Percentiles rank a stretch among this genome's conserved stretches.
Conservation (phyloP, 129 eudicot species). For the Cynara cardunculus region DNA sequence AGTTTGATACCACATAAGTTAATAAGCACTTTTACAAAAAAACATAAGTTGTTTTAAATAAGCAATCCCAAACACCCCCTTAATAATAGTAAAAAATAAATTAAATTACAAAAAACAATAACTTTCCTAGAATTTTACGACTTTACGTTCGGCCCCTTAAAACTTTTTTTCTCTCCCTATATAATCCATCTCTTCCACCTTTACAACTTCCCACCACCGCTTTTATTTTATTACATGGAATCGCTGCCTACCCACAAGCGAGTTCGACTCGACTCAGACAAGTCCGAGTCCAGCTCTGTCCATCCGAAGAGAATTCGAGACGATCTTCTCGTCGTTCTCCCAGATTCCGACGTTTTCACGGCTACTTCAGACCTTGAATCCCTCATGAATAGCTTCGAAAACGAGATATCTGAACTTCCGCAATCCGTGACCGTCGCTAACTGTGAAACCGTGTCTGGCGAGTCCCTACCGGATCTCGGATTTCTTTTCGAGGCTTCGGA, state of each 20-base stretch:
- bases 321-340: conserved; percentile 31
- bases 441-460: conserved; percentile 21
- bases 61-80: no score
- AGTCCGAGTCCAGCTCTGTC: not conserved
- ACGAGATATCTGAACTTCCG: conserved; percentile 26
- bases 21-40: no score
- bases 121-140: not conserved
- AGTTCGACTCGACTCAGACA: conserved; percentile 12
- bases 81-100: no score
- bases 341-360: conserved; percentile 22
- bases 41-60: no score
- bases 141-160: conserved; percentile 14
- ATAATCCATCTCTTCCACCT: conserved; percentile 5
- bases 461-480: conserved; percentile 45
- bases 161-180: conserved; percentile 4
- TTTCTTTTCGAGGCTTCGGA: conserved; percentile 59
- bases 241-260: not conserved
- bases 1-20: no score
- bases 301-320: conserved; percentile 2
- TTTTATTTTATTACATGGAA: no score
- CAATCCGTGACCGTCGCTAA: conserved; percentile 11
- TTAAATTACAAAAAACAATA: not conserved
- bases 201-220: not conserved
- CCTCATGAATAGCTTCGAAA: conserved; percentile 45
- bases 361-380: conserved; percentile 33